Evolutionary conservation across 2,329 filamentous ascomycete species (phyloP), one percentile per base, ranked within the genome.

Genomic region (Colletotrichum chlorophyti): DNA sequence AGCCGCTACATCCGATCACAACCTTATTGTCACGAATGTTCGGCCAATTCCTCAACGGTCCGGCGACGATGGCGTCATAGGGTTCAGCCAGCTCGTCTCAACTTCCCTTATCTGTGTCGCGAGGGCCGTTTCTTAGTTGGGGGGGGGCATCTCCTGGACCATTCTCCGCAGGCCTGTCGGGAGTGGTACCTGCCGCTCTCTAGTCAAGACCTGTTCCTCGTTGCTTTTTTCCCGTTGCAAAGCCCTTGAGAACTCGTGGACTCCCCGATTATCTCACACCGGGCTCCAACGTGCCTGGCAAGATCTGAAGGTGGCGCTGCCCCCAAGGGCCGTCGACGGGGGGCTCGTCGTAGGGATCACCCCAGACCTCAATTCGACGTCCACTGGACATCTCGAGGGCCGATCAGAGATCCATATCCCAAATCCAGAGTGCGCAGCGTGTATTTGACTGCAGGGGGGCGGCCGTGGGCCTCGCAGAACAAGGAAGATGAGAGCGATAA

Each of bases 191-290:
- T 53, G 19, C 27, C 10, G 43, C 48, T 46, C 26, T 32, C 19
- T n/a, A 43, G 37, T 32, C 50, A 42, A 54, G 49, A 54, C 42
- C 49, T 23, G n/a, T 21, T 31, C 14, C 17, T 6, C 19, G 29
- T 58, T 59, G 41, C 50, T 59, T 59, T 54, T n/a, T 54, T 35
- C 55, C 38, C 42, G 41, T 53, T 26, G 24, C 35, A 48, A 37
- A 48, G 37, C 19, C 17, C 42, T 31, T 19, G 19, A 23, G 50
- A 43, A 48, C 43, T 37, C 37, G 37, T 31, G 50, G 55, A 42
- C 37, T 59, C 42, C 50, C 49, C 29, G 50, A 29, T 35, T 40
- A 45, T 52, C 48, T 54, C 37, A 34, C 35, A 37, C 21, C 11
- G 35, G 50, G 37, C 23, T 23, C 35, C 50, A 42, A 37, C 42